Percentiles rank a stretch among this genome's conserved stretches.
Conservation (phyloP, 345 rosid species). For the Turnera subulata region DNA sequence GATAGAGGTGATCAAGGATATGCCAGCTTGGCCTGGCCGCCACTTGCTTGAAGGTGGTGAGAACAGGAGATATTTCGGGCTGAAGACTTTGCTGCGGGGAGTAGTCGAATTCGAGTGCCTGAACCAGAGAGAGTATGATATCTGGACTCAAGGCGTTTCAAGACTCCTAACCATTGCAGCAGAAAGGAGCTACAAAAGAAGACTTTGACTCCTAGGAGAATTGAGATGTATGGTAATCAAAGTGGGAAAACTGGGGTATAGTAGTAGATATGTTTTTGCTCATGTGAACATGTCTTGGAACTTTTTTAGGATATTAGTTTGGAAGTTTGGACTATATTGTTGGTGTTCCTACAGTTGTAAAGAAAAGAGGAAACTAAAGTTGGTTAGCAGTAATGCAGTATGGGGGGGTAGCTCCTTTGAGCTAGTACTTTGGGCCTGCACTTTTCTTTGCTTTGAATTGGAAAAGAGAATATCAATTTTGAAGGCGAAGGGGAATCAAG, state of each 20-base stretch:
- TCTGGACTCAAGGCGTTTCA: conserved; percentile 91
- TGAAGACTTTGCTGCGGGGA: conserved; percentile 58
- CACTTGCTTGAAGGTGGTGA: conserved; percentile 84
- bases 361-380: background rate
- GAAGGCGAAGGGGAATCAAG: background rate
- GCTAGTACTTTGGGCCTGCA: background rate
- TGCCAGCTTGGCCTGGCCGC: conserved; percentile 90
- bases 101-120: conserved; percentile 76
- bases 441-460: background rate
- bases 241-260: conserved; percentile 3
- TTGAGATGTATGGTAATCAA: background rate
- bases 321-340: background rate
- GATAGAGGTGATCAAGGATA: conserved; percentile 59
- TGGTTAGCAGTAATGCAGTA: background rate
- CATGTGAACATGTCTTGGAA: background rate
- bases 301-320: background rate
- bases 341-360: conserved; percentile 6
- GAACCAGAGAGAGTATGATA: conserved; percentile 74
- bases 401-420: background rate
- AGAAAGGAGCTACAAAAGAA: conserved; percentile 50
- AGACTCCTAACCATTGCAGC: conserved; percentile 68
- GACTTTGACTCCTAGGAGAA: conserved; percentile 30
- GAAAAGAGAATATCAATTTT: too few relatives aligned
- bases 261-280: background rate
- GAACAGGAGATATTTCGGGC: conserved; percentile 65